Conservation (phyloP, 2,329 filamentous ascomycete species). For the Cladophialophora exuberans region DNA sequence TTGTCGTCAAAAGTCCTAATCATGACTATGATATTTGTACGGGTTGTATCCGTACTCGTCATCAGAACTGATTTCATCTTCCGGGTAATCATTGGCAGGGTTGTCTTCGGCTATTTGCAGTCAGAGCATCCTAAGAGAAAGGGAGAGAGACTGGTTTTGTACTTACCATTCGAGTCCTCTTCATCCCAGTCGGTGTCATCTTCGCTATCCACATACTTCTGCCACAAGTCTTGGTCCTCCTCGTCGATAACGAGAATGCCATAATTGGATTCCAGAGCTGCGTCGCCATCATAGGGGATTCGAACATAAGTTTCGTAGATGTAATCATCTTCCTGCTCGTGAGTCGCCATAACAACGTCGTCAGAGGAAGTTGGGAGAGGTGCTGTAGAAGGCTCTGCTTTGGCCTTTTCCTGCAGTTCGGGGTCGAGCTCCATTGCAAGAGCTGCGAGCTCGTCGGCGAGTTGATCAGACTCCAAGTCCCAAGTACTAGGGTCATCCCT, state of each 20-base stretch:
- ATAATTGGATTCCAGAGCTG: conserved; percentile 29
- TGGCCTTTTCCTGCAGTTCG: conserved; percentile 23
- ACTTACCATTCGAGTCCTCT: conserved; percentile 63
- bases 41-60: conserved; percentile 49
- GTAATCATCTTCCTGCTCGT: conserved; percentile 56
- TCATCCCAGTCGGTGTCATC: conserved; percentile 59
- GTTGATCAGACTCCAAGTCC: conserved; percentile 47
- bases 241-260: conserved; percentile 55
- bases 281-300: conserved; percentile 39
- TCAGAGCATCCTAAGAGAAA: conserved; percentile 6
- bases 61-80: conserved; percentile 53
- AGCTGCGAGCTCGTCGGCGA: conserved; percentile 47
- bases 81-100: conserved; percentile 55
- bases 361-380: not conserved
- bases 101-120: conserved; percentile 49
- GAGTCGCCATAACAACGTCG: conserved; percentile 42
- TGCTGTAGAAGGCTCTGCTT: not conserved
- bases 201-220: conserved; percentile 57
- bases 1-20: conserved; percentile 48
- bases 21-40: conserved; percentile 43
- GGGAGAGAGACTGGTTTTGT: not conserved
- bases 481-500: conserved; percentile 43
- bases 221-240: conserved; percentile 60
- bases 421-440: conserved; percentile 47
- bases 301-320: conserved; percentile 67